Base-by-base conservation (phyloP, 169 alveolate species). In the Cytauxzoon felis region DNA sequence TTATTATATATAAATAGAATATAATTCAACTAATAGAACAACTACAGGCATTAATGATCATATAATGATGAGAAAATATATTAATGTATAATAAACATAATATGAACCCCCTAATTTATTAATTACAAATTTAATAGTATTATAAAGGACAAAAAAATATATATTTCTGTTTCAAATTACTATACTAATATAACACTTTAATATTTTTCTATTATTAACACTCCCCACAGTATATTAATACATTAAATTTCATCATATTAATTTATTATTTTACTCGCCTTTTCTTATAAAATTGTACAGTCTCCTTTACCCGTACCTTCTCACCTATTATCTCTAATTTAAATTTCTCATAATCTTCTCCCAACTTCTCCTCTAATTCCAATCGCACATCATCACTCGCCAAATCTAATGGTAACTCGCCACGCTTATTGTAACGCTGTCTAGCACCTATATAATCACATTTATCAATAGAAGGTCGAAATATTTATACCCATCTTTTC, bases 321-420 rank as follows among this genome's bases (percentile, higher is more conserved):
- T 61, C 41, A 52, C 71, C 11, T 18, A 6, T 6, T 47, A 52
- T n/a, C 24, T 36, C 59, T 19, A 41, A 19, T 34, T 66, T 60
- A 49, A 57, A 36, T 61, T 29, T 8, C 18, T 38, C 42, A 58
- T 52, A 30, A 53, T 34, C 50, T 7, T 47, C 56, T 23, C 76
- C 76, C 32, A 72, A 38, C 23, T 34, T 53, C 19, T 60, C 78
- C 5, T 32, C n/a, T 45, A 72, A 34, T 7, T 52, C 51, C 1
- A 30, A 13, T 1, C 34, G 23, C 13, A 49, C 49, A 11, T 9
- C 57, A 34, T 72, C 63, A 11, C 78, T 27, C 9, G 78, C 82
- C 59, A 72, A n/a, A 30, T 72, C 70, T n/a, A 72, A 56, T 2
- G 82, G 82, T 24, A 72, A 51, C 30, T 61, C 23, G 16, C 78